These are phyloP conservation scores for Biancaea sappan DNA, from an alignment of 306 rosid species.

Conservation along the genomic window DNA sequence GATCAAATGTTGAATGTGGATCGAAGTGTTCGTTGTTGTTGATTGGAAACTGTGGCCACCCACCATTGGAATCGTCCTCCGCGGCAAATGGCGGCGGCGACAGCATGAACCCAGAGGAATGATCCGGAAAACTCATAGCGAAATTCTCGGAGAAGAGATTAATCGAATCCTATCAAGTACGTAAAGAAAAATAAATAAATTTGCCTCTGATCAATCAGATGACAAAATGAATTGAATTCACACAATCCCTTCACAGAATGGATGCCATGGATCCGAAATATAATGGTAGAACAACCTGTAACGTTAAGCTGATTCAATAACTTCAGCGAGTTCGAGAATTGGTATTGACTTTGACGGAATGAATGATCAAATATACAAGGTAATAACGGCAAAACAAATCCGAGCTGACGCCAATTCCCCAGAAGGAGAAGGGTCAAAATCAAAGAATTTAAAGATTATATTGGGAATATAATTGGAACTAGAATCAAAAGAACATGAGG, in stretches of 20 bases:
- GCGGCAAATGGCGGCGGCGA: constrained; percentile 44
- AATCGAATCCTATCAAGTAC: constrained; percentile 22
- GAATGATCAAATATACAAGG: constrained; percentile 27
- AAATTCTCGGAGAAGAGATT: constrained; percentile 8
- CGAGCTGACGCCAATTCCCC: not conserved
- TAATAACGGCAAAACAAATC: not conserved
- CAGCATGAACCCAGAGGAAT: constrained; percentile 44
- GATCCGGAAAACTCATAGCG: constrained; percentile 61
- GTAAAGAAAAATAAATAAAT: not conserved
- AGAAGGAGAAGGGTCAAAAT: constrained; percentile 7
- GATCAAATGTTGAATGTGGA: constrained; percentile 44
- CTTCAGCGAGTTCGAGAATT: constrained; percentile 12
- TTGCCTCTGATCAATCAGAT: constrained; percentile 26
- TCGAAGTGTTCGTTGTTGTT: constrained; percentile 45
- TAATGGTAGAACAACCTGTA: not conserved
- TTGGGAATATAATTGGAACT: constrained; percentile 14
- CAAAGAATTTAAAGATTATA: not conserved
- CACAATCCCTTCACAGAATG: not conserved
- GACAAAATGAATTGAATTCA: not conserved
- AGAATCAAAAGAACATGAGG: not conserved
- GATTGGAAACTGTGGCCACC: constrained; percentile 59
- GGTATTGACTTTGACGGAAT: constrained; percentile 27
- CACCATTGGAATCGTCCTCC: constrained; percentile 57
- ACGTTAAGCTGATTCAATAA: constrained; percentile 17
- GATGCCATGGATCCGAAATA: not conserved